Evolutionary conservation across 2,329 filamentous ascomycete genomes (phyloP), one percentile per base, ranked within the genome.

Genomic region (Lojkania enalia): DNA sequence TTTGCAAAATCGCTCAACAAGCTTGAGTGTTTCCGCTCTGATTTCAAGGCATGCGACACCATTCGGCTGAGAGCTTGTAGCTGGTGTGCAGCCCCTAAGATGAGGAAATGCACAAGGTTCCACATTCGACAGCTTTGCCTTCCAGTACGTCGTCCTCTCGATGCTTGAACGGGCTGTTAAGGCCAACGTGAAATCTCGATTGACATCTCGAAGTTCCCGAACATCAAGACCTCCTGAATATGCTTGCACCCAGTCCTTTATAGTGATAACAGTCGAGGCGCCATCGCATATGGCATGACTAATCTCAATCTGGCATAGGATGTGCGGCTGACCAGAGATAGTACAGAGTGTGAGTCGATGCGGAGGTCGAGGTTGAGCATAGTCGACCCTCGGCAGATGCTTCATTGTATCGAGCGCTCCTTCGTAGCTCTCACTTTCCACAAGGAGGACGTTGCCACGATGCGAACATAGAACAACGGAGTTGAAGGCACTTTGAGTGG

Each of bases 281-380:
- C 74, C 75, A 57, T 78, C 75, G 63, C 74, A 73, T 12, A 74
- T 67, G 14, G 70, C 71, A 47, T 77, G 75, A 48, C 70, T 77
- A 5, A 78, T 56, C 38, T 77, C 74, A 15, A 77, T 55, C 15
- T 71, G 23, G 23, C 69, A 41, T 69, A 72, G 36, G 71, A 71
- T 0, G 74, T 32, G 31, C 57, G 58, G 12, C 60, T 55, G 6
- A 44, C 48, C 1, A 48, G 46, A 14, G 67, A 71, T 51, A 67
- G 57, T 27, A 31, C 71, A 75, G 20, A 74, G 60, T 1, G 62
- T 69, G 31, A 75, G 67, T 4, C 67, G 67, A 49, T 77, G 70
- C 14, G 72, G 65, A 2, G 74, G 69, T 33, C 12, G 31, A 13
- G 31, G 31, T 33, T 33, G 31, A 33, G 31, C 7, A 33, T 33